Evolutionary conservation across 768 basidiomycete genomes (phyloP), one percentile per base, ranked within the genome.

Genomic region (Tricholoma terreum): DNA sequence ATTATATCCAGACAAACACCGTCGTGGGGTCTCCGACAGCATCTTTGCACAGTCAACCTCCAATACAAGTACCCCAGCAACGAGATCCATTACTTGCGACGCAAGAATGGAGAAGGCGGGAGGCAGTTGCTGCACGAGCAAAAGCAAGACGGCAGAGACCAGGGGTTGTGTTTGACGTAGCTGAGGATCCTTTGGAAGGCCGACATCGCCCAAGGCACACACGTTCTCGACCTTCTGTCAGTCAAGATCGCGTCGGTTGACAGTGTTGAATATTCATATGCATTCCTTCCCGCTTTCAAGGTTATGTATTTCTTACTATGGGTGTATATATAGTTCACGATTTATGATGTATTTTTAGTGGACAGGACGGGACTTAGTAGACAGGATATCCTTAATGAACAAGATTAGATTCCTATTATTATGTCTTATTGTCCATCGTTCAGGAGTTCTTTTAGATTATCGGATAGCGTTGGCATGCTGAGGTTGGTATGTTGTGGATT

Each of bases 1-100:
- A 65, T 43, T 36, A 40, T 31, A 46, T 57, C 10, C 63, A 87
- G 86, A 71, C 84, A 14, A 91, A 84, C 63, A 90, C 90, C 24
- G 82, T 88, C 43, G 69, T 91, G 24, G 89, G 87, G 14, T 89
- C 87, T 3, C 90, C 90, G 4, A 87, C 84, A 11, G 81, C 83
- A 15, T 92, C 90, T 2, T 79, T 84, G 64, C 74, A 84, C 59
- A 85, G 88, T 65, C 83, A 80, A 34, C 67, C 69, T 34, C 73
- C 75, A 2, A 68, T 79, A 46, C 79, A 80, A 22, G 79, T 82
- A 10, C 88, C 87, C 4, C 84, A 80, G 12, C 62, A 78, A 48
- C 83, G 88, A 51, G 90, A 92, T 67, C 83, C 86, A 3, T 68
- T 80, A 34, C 54, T 74, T 30, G 90, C 90, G 6, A 78, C 90